These are phyloP conservation scores for Mortierella sp. DNA, from an alignment of 371 early-diverging fungal species.

Conservation along the genomic window DNA sequence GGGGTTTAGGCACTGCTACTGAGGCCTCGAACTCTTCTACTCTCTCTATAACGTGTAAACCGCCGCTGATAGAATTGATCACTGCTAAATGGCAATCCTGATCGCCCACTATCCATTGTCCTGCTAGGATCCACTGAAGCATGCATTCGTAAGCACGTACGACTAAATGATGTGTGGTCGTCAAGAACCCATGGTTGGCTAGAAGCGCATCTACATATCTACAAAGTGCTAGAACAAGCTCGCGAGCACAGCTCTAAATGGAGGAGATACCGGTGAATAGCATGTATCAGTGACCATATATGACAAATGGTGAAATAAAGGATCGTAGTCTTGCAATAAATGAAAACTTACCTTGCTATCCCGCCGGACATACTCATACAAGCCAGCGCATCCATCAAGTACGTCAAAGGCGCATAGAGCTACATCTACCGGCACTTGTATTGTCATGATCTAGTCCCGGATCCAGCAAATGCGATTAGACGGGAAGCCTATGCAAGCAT, in stretches of 20 bases:
- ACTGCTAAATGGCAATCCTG: constrained; percentile 76
- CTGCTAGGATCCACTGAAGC: constrained; percentile 79
- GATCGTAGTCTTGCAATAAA: not conserved
- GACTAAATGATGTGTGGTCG: constrained; percentile 68
- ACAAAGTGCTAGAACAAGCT: constrained; percentile 77
- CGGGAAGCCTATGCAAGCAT: not conserved
- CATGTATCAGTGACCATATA: not conserved
- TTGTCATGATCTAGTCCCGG: constrained; percentile 63
- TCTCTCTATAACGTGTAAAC: constrained; percentile 74
- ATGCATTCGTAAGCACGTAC: constrained; percentile 82
- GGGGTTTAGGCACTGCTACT: constrained; percentile 38
- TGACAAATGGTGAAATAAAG: not conserved
- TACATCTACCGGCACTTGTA: constrained; percentile 77
- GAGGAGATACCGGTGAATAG: not conserved
- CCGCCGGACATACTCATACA: constrained; percentile 76
- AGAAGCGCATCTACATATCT: constrained; percentile 78
- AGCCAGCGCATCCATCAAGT: constrained; percentile 72
- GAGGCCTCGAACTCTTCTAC: constrained; percentile 59
- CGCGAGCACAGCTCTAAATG: constrained; percentile 74
- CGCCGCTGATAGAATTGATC: constrained; percentile 76
- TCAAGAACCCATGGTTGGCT: constrained; percentile 43
- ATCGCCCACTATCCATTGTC: constrained; percentile 83
- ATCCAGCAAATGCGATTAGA: not conserved
- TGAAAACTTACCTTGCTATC: constrained; percentile 77
- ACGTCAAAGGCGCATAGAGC: constrained; percentile 78